These are phyloP conservation scores for Fusarium denticulatum DNA, from an alignment of 2,329 filamentous ascomycete species.

Conservation along the genomic window DNA sequence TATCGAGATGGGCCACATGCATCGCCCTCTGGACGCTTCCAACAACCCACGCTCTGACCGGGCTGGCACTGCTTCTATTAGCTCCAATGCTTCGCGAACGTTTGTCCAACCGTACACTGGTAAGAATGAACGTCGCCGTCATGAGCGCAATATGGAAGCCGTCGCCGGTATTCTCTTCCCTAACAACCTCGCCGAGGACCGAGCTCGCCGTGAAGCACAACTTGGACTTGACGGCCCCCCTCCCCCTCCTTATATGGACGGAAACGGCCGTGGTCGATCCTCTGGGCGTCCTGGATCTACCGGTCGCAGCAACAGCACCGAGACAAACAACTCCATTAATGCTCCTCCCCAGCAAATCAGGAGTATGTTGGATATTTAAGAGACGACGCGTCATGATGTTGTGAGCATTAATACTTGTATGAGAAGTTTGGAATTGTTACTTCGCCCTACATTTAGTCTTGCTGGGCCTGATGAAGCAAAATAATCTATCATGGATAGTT, in stretches of 20 bases:
- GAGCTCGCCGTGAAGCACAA: constrained; percentile 50
- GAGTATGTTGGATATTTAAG: constrained; percentile 67
- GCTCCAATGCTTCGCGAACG: constrained; percentile 17
- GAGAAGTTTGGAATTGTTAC: constrained; percentile 3
- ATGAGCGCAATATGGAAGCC: constrained; percentile 55
- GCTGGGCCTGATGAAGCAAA: constrained; percentile 14
- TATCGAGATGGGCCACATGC: constrained; percentile 53
- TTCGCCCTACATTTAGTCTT: constrained; percentile 6
- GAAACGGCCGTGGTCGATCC: constrained; percentile 34
- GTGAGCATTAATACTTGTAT: background rate
- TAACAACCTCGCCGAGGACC: constrained; percentile 45
- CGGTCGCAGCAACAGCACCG: constrained; percentile 57
- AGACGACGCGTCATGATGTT: background rate
- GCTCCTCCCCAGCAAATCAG: constrained; percentile 63
- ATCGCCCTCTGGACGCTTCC: constrained; percentile 25
- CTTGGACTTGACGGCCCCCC: constrained; percentile 57
- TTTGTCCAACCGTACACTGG: constrained; percentile 49
- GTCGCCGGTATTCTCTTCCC: constrained; percentile 63
- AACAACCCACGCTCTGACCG: constrained; percentile 47
- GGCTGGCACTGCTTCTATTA: constrained; percentile 44
- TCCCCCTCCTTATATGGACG: constrained; percentile 53
- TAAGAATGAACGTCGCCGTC: constrained; percentile 56
- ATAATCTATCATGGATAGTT: constrained; percentile 20
- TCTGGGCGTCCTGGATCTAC: constrained; percentile 44
- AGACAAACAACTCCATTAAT: constrained; percentile 57